These are phyloP conservation scores for Lasiodiplodia sp. DNA, from an alignment of 2,329 filamentous ascomycete genomes.

Conservation along the genomic window DNA sequence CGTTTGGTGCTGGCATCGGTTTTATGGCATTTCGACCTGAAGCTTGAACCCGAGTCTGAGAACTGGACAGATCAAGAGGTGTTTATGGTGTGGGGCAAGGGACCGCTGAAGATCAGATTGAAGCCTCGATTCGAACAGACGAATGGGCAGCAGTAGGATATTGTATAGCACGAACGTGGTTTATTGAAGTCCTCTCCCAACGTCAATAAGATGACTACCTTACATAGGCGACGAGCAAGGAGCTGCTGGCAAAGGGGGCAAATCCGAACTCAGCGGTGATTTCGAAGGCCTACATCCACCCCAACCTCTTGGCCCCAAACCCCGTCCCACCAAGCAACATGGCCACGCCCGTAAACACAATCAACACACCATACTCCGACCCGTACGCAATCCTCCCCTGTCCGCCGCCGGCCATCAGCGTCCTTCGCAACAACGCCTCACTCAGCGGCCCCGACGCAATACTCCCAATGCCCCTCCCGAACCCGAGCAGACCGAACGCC, in stretches of 20 bases:
- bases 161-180: too few relatives aligned
- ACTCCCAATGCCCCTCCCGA: conserved; percentile 58
- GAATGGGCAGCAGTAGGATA: too few relatives aligned
- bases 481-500: conserved; percentile 54
- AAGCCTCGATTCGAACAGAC: neutral
- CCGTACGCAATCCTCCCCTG: conserved; percentile 38
- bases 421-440: conserved; percentile 46
- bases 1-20: neutral
- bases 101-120: neutral
- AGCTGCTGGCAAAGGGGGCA: too few relatives aligned
- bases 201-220: too few relatives aligned
- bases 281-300: neutral
- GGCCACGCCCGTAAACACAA: conserved; percentile 46
- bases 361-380: conserved; percentile 44
- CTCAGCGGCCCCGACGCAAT: conserved; percentile 59
- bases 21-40: neutral
- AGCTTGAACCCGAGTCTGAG: neutral
- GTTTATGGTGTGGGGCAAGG: neutral
- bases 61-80: neutral
- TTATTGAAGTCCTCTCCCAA: too few relatives aligned
- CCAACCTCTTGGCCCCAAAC: neutral
- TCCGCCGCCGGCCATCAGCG: neutral
- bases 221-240: too few relatives aligned
- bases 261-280: too few relatives aligned
- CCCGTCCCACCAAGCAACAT: conserved; percentile 54